Percentiles rank a stretch among this genome's conserved stretches.
Evolutionary conservation across 305 asterid species (phyloP).

Genomic region (Fraxinus latifolia): DNA sequence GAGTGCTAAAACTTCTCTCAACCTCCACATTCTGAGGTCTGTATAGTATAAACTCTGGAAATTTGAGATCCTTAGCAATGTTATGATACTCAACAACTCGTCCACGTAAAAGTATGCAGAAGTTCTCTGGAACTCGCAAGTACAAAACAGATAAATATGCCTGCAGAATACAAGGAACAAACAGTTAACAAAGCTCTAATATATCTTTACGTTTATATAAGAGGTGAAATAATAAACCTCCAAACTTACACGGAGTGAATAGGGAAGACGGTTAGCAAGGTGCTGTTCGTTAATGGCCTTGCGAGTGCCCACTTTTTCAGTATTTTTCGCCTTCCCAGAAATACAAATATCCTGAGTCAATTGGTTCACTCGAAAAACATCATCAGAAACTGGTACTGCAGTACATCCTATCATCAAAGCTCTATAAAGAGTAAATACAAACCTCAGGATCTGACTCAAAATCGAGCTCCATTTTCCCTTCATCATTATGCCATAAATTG

Average conservation of each 20-base stretch:
- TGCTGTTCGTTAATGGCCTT: constrained; percentile 51
- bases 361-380: constrained; percentile 25
- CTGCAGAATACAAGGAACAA: constrained; percentile 43
- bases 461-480: constrained; percentile 76
- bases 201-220: constrained; percentile 10
- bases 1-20: constrained; percentile 29
- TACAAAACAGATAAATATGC: constrained; percentile 83
- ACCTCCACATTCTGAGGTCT: constrained; percentile 66
- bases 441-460: constrained; percentile 85
- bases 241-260: constrained; percentile 82
- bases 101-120: constrained; percentile 68
- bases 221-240: not conserved
- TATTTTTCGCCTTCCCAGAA: constrained; percentile 35
- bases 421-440: constrained; percentile 25
- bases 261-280: constrained; percentile 71
- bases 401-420: constrained; percentile 7
- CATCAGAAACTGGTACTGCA: constrained; percentile 20
- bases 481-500: constrained; percentile 77
- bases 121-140: constrained; percentile 54
- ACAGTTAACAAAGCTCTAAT: constrained; percentile 26
- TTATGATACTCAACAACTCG: constrained; percentile 58
- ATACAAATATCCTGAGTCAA: constrained; percentile 72
- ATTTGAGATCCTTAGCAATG: constrained; percentile 74
- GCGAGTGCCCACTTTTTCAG: constrained; percentile 29
- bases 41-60: constrained; percentile 69